Evolutionary conservation across 1,284 basidiomycete genomes (phyloP).

Genomic region (Tilletiopsis washingtonensis): DNA sequence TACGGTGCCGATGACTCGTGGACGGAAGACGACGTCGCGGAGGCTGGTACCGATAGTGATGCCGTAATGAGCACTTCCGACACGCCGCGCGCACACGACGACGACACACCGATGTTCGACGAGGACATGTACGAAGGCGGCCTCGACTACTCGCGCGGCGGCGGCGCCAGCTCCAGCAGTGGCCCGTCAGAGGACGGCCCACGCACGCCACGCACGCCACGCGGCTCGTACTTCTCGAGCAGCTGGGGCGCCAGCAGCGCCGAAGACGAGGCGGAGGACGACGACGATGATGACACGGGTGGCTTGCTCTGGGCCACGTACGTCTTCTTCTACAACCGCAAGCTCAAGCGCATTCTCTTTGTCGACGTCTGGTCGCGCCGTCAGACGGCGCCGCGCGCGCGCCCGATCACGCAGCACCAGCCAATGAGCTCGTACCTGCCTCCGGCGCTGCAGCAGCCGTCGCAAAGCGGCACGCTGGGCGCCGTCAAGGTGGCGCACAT

Average conservation of each 20-base stretch:
- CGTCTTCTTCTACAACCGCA: constrained; percentile 94
- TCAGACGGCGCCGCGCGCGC: not conserved
- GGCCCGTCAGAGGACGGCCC: constrained; percentile 46
- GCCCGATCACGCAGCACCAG: constrained; percentile 4
- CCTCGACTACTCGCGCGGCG: not conserved
- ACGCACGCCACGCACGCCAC: no score
- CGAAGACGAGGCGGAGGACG: not conserved
- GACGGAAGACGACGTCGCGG: constrained; percentile 18
- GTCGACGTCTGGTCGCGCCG: constrained; percentile 66
- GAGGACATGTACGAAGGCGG: no score
- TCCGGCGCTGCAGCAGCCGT: not conserved
- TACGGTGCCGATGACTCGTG: constrained; percentile 45
- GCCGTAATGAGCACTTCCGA: not conserved
- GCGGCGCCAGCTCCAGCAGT: not conserved
- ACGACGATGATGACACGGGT: constrained; percentile 62
- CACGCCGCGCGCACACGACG: constrained; percentile 7
- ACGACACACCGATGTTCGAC: constrained; percentile 43
- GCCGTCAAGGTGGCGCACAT: not conserved
- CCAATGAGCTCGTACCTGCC: constrained; percentile 1
- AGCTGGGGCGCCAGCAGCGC: constrained; percentile 48
- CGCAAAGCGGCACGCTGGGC: not conserved
- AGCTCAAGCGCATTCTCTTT: constrained; percentile 81
- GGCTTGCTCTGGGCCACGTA: constrained; percentile 91
- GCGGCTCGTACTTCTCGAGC: no score
- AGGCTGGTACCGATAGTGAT: constrained; percentile 3